phyloP scores from a whole-genome alignment of 139 green algal genomes.

The Chlorella sp. region DNA sequence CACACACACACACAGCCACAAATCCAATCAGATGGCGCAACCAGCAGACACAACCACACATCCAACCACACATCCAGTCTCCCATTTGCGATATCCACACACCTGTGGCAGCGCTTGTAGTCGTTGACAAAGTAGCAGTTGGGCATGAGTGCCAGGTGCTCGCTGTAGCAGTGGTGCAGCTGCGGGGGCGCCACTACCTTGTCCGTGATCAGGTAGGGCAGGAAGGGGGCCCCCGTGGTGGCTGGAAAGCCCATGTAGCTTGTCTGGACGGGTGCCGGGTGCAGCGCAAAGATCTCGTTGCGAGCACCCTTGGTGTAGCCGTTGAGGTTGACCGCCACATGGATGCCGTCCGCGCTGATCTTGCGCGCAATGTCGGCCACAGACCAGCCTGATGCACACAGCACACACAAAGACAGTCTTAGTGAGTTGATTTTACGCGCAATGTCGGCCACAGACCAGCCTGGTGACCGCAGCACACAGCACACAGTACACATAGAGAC shows the following conservation, averaged over 20 bases:
- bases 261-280: conserved; percentile 75
- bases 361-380: neutral
- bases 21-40: too few species aligned
- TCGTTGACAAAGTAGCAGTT: too few species aligned
- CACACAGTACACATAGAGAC: too few species aligned
- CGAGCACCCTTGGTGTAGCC: conserved; percentile 90
- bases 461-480: too few species aligned
- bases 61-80: too few species aligned
- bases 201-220: conserved; percentile 84
- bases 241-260: conserved; percentile 89
- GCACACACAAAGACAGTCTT: neutral
- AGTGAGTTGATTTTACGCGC: neutral
- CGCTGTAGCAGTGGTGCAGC: conserved; percentile 70
- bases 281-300: conserved; percentile 90
- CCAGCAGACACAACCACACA: too few species aligned
- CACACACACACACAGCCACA: too few species aligned
- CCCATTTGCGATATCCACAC: too few species aligned
- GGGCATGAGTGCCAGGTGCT: too few species aligned
- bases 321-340: conserved; percentile 76
- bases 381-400: neutral
- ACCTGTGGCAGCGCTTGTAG: too few species aligned
- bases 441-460: too few species aligned
- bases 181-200: conserved; percentile 41
- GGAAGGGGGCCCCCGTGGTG: conserved; percentile 72
- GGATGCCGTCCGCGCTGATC: conserved; percentile 17